A percentile compares a stretch with the other conserved stretches of the same genome.
phyloP scores from a whole-genome alignment of 208 protist species.

The Trichomonas vaginalis region DNA sequence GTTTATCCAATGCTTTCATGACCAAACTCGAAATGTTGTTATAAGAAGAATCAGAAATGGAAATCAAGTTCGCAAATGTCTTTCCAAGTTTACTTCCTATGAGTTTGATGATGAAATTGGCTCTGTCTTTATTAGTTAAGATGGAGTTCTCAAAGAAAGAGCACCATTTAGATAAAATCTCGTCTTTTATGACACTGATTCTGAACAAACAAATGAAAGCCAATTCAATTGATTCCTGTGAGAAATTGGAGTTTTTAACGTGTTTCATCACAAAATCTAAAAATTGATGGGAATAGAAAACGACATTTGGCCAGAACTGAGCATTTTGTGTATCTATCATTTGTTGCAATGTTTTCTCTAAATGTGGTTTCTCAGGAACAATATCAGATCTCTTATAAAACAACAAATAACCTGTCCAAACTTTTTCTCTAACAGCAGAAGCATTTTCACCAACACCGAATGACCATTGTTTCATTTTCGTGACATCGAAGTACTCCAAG shows the following conservation, averaged over 20 bases:
- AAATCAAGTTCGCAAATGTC: not conserved
- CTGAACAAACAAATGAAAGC: not conserved
- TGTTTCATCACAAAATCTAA: not conserved
- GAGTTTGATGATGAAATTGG: not conserved
- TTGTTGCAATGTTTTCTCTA: not conserved
- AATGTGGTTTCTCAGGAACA: no score
- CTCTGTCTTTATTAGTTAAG: not conserved
- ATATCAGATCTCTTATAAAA: not conserved
- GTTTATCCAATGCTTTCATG: not conserved
- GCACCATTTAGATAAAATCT: not conserved
- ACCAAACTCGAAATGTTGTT: not conserved
- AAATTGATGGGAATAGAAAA: not conserved
- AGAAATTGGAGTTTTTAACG: not conserved
- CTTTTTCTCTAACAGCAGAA: not conserved
- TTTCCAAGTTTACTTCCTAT: not conserved
- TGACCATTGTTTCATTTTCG: not conserved
- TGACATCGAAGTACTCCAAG: not conserved
- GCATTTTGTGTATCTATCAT: not conserved
- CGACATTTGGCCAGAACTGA: not conserved
- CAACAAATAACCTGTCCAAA: not conserved
- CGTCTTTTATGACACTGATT: not conserved
- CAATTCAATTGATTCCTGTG: not conserved
- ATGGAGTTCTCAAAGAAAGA: not conserved
- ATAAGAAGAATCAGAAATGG: not conserved
- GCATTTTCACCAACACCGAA: not conserved